Base-by-base conservation (phyloP, 345 rosid genomes). In the Eucalyptus regnans region DNA sequence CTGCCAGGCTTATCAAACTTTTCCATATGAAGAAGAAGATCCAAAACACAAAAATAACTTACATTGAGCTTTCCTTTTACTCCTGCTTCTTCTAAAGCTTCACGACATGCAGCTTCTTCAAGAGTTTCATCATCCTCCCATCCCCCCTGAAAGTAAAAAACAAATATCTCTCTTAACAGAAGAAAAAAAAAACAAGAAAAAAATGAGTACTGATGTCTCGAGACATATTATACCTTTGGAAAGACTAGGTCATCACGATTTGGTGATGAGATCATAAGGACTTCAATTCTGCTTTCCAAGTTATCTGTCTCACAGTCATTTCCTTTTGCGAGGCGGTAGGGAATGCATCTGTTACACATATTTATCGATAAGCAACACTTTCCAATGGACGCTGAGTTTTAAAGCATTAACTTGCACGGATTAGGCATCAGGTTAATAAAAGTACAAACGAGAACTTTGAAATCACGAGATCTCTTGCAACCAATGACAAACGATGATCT, bases 81-180 rank as follows among this genome's bases (percentile, higher is more conserved):
- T 88, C 99, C 99, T 3, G 99, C 99, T 93, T 97, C 99, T 94
- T 97, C 99, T 83, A 95, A 58, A 88, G 99, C 97, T 92, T 96
- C 99, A 23, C 99, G 99, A 86, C 94, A 88, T 86, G 99, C 99
- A 87, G 99, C 99, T 93, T 97, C 95, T 50, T 89, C 89, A 81
- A 96, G 90, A 49, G 98, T 95, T 92, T 97, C 99, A 91, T 97
- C 99, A 90, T 96, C 93, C 93, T 97, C 99, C 99, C 99, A 97
- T 84, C 99, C 99, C 88, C 99, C 99, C 99, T 97, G 90, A 48
- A n/a, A 89, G 86, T 13, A 43, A 50, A 31, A 20, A 44, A 7
- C 33, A 31, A 54, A n/a, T 13, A 25, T 31, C 25, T 17, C 81
- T 22, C 48, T 50, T 6, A 50, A 7, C 10, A 12, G 62, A 81